Conservation (phyloP, 495 filamentous ascomycete genomes). For the Talaromyces adpressus region DNA sequence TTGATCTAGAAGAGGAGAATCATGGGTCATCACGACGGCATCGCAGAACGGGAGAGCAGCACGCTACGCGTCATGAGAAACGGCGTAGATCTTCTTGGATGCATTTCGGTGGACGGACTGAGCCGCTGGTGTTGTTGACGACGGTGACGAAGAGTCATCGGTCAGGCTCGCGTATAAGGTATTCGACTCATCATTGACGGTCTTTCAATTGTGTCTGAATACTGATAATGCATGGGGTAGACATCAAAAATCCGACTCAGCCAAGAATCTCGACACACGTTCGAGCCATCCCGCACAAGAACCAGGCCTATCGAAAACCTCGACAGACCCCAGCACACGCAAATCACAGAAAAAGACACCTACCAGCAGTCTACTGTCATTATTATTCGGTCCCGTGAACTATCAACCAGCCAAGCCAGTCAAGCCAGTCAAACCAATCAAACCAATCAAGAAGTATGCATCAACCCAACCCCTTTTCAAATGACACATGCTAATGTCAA, state of each 20-base stretch:
- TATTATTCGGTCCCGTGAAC: neutral
- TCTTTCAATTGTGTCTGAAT: no score
- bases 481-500: conserved; percentile 1
- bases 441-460: neutral
- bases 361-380: neutral
- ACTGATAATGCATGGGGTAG: neutral
- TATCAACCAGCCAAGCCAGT: neutral
- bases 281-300: neutral
- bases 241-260: neutral
- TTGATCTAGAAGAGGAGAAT: neutral
- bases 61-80: neutral
- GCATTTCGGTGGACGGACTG: neutral
- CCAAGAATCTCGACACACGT: neutral
- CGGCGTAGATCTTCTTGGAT: neutral
- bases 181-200: no score
- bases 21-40: neutral
- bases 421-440: neutral
- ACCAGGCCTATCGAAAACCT: neutral
- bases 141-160: neutral
- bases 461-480: neutral
- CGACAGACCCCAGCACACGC: neutral
- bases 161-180: neutral
- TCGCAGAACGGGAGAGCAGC: neutral
- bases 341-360: neutral
- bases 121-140: neutral